A percentile compares a stretch with the other conserved stretches of the same genome.
These are phyloP conservation scores for Mortierella sp. DNA, from an alignment of 371 early-diverging fungal genomes.

Conservation along the genomic window DNA sequence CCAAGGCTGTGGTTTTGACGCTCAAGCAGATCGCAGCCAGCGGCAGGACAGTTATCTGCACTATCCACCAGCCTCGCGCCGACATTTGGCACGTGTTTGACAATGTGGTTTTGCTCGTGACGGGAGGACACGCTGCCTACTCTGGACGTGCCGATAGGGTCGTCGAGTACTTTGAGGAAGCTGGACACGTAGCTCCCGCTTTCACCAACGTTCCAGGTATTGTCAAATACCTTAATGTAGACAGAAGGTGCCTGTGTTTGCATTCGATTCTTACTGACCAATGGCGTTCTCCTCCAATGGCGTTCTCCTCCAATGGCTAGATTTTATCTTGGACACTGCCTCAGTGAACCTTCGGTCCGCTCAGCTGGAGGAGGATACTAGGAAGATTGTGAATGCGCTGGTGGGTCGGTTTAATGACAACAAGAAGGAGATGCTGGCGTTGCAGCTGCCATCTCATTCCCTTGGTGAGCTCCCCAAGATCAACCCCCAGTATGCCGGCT, in stretches of 20 bases:
- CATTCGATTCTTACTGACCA: not conserved
- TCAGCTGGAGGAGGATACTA: slow-evolving; percentile 34
- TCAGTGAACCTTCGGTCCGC: slow-evolving; percentile 42
- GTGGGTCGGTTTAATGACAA: slow-evolving; percentile 35
- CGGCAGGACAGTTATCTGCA: slow-evolving; percentile 52
- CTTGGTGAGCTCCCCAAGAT: slow-evolving; percentile 33
- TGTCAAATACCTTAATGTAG: too few relatives aligned
- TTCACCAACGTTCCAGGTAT: slow-evolving; percentile 55
- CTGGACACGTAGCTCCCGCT: slow-evolving; percentile 43
- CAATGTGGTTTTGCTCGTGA: slow-evolving; percentile 50
- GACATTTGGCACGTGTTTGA: slow-evolving; percentile 58
- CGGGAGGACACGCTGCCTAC: slow-evolving; percentile 49
- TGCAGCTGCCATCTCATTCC: slow-evolving; percentile 20
- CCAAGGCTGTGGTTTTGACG: slow-evolving; percentile 45
- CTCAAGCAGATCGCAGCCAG: slow-evolving; percentile 52
- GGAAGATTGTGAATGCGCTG: slow-evolving; percentile 31
- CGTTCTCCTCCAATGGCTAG: not conserved
- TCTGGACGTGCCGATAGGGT: slow-evolving; percentile 56
- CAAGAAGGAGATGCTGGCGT: slow-evolving; percentile 40
- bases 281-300: not conserved
- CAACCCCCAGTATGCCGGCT: slow-evolving; percentile 40
- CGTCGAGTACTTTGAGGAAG: slow-evolving; percentile 53
- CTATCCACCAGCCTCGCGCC: slow-evolving; percentile 53
- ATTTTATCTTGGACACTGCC: slow-evolving; percentile 53
- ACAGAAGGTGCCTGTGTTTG: not conserved